Evolutionary conservation across 352 stramenopile species (phyloP).

Genomic region (Phytophthora colocasiae): DNA sequence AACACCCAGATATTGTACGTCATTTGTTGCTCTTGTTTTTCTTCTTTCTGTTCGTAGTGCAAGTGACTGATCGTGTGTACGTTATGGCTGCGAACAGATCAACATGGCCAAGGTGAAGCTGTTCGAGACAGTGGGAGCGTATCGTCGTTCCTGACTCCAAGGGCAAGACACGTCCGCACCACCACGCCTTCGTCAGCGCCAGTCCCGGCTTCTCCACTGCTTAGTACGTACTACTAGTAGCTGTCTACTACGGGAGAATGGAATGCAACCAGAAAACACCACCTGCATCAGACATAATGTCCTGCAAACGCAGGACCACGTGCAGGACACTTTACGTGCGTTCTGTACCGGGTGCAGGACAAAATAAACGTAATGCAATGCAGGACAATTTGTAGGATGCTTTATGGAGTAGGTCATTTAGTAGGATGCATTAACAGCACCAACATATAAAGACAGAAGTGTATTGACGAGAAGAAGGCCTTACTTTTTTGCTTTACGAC

Average conservation of each 20-base stretch:
- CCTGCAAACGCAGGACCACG: too few relatives aligned
- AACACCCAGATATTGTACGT: constrained; percentile 77
- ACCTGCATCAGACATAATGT: too few relatives aligned
- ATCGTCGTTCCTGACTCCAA: constrained; percentile 60
- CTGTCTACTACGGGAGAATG: constrained; percentile 1
- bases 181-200: constrained; percentile 79
- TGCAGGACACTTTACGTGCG: too few relatives aligned
- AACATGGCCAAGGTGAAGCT: constrained; percentile 80
- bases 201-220: constrained; percentile 62
- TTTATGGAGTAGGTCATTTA: too few relatives aligned
- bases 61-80: neutral
- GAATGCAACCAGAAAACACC: too few relatives aligned
- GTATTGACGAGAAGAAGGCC: too few relatives aligned
- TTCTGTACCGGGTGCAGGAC: too few relatives aligned
- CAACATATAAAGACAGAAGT: too few relatives aligned
- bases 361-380: too few relatives aligned
- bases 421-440: too few relatives aligned
- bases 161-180: constrained; percentile 62
- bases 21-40: neutral
- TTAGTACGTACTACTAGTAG: constrained; percentile 48
- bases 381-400: too few relatives aligned
- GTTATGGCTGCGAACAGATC: constrained; percentile 40
- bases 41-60: neutral
- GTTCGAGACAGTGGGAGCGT: constrained; percentile 79
- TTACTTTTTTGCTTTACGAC: too few relatives aligned